Evolutionary conservation across 805 yeast species (phyloP), one percentile per base, ranked within the genome.

Genomic region (Saturnispora ahearnii): DNA sequence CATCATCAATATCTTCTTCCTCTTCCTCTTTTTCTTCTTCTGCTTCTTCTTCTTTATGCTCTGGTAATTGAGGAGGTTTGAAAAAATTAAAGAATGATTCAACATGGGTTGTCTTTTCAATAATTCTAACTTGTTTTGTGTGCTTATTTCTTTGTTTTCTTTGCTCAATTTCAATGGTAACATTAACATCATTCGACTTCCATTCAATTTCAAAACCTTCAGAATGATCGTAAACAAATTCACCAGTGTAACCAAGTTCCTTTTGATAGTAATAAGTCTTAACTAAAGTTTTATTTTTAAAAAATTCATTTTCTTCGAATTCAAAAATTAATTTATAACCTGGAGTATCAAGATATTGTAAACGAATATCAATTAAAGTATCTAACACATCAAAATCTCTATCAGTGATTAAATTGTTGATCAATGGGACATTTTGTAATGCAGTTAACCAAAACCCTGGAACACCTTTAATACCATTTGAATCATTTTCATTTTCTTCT

Each of bases 371-470:
- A 31, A 63, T 64, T 61, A 93, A 75, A 60, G 71, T 70, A 53
- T 77, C 73, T 57, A 93, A 76, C 7, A 89, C 91, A 62, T 87
- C 96, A 46, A 84, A 77, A 67, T 93, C 99, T 62, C 95, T 79
- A 50, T 88, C 96, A 41, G 93, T 80, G 59, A 93, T 86, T 56
- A 87, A 81, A 54, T 89, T 95, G 32, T 88, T 78, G 45, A 90
- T 79, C 29, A 86, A 81, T 29, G 81, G 79, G 59, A 93, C 73
- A 70, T 90, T 93, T 66, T 85, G 91, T 68, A 93, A 73, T 5
- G 98, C 95, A 18, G 98, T 93, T 60, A 91, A 76, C 99, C 99
- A 93, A 74, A 93, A 93, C 45, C 85, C 81, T 51, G 99, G 98
- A 57, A 93, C 79, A 55, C 99, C 99, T 15, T 31, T 38, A 26